These are phyloP conservation scores for Poronia punctata DNA, from an alignment of 495 filamentous ascomycete genomes.

Conservation along the genomic window DNA sequence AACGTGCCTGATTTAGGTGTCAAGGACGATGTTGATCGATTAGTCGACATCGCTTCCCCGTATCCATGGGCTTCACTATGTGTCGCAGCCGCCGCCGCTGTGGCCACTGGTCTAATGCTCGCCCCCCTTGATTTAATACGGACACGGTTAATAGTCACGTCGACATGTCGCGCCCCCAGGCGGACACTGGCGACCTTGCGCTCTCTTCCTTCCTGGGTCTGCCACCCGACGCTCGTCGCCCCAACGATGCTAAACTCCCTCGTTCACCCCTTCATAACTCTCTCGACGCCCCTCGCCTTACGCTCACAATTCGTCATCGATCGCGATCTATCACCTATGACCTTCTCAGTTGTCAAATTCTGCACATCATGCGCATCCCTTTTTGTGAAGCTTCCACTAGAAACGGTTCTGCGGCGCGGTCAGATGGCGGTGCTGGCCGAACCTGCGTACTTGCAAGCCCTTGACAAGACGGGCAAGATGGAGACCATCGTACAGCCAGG, in stretches of 20 bases:
- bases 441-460: conserved; percentile 32
- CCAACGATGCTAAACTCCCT: conserved; percentile 83
- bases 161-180: conserved; percentile 62
- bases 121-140: conserved; percentile 84
- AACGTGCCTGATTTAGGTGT: conserved; percentile 75
- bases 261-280: conserved; percentile 70
- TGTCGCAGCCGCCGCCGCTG: conserved; percentile 76
- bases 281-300: conserved; percentile 74
- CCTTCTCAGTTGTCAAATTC: conserved; percentile 74
- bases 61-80: conserved; percentile 66
- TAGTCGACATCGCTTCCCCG: conserved; percentile 57
- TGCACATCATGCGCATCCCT: conserved; percentile 69
- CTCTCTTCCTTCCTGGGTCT: conserved; percentile 66
- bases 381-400: conserved; percentile 77
- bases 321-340: conserved; percentile 68
- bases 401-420: conserved; percentile 83
- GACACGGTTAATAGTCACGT: conserved; percentile 80
- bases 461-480: conserved; percentile 39
- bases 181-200: conserved; percentile 68
- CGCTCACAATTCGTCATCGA: conserved; percentile 73
- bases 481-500: conserved; percentile 69
- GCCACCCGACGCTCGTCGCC: conserved; percentile 61
- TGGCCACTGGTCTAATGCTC: conserved; percentile 69
- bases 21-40: conserved; percentile 41
- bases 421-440: conserved; percentile 60